Conservation (phyloP, 2,329 filamentous ascomycete genomes). For the Epichloe baconii region DNA sequence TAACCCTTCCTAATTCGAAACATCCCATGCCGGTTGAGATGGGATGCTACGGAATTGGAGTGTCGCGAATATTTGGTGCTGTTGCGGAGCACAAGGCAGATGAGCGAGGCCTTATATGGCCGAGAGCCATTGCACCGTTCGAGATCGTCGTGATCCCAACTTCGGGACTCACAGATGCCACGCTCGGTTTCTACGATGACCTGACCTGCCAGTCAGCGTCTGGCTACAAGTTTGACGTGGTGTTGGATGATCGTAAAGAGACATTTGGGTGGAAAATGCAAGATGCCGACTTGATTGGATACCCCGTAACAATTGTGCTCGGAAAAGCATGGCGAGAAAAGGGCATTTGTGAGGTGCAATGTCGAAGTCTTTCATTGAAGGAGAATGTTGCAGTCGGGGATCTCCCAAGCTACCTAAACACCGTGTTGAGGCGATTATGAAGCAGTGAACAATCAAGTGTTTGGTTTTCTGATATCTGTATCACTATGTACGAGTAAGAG, state of each 20-base stretch:
- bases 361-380: conserved; percentile 51
- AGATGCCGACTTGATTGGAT: conserved; percentile 82
- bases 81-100: conserved; percentile 67
- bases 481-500: not conserved
- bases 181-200: conserved; percentile 48
- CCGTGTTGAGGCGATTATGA: conserved; percentile 36
- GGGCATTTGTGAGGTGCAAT: conserved; percentile 63
- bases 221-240: conserved; percentile 38
- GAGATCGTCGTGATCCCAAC: conserved; percentile 55
- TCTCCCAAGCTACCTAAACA: conserved; percentile 31
- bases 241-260: conserved; percentile 61
- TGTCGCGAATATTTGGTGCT: conserved; percentile 81
- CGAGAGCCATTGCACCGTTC: conserved; percentile 72
- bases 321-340: conserved; percentile 54
- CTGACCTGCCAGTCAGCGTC: conserved; percentile 23
- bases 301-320: conserved; percentile 69
- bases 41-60: conserved; percentile 93
- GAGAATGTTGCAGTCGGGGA: conserved; percentile 39
- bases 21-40: conserved; percentile 56
- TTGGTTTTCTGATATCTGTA: not conserved
- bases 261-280: conserved; percentile 72
- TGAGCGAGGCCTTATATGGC: conserved; percentile 71
- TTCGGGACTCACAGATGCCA: conserved; percentile 32
- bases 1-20: conserved; percentile 28
- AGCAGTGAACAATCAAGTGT: not conserved